These are phyloP conservation scores for Xylariales sp. DNA, from an alignment of 2,329 filamentous ascomycete species.

Conservation along the genomic window DNA sequence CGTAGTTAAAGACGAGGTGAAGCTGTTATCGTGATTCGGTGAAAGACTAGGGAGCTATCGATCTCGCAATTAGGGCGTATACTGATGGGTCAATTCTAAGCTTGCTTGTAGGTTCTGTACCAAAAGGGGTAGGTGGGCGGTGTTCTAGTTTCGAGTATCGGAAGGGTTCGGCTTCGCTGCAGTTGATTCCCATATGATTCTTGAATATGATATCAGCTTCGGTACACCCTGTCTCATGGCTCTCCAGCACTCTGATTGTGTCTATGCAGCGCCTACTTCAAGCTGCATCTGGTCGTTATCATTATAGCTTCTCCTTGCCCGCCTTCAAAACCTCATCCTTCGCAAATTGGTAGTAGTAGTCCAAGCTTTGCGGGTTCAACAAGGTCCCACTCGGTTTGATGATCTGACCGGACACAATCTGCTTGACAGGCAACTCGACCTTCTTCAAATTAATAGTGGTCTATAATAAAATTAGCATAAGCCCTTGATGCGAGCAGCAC, in stretches of 20 bases:
- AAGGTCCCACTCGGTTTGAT: conserved; percentile 74
- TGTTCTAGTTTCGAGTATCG: too few relatives aligned
- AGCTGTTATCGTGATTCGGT: too few relatives aligned
- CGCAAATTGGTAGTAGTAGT: conserved; percentile 77
- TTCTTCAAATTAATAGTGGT: conserved; percentile 83
- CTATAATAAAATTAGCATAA: conserved; percentile 33
- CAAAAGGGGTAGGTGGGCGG: too few relatives aligned
- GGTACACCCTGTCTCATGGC: too few relatives aligned
- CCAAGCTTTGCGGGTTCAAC: conserved; percentile 68
- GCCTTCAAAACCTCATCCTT: conserved; percentile 58
- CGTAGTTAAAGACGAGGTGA: too few relatives aligned
- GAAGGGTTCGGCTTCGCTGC: too few relatives aligned
- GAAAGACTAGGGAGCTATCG: too few relatives aligned
- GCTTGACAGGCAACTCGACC: conserved; percentile 78
- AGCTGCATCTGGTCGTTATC: not conserved
- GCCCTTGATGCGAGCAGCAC: not conserved
- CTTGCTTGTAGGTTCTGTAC: too few relatives aligned
- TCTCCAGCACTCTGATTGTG: too few relatives aligned
- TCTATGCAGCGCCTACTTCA: too few relatives aligned
- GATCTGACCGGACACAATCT: conserved; percentile 70
- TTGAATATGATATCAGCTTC: not conserved
- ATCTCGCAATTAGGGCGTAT: too few relatives aligned
- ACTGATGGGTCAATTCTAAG: too few relatives aligned
- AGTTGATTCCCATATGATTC: not conserved
- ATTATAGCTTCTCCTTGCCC: conserved; percentile 45